These are phyloP conservation scores for Grigorovia humatica DNA, from an alignment of 805 yeast genomes.

Conservation along the genomic window DNA sequence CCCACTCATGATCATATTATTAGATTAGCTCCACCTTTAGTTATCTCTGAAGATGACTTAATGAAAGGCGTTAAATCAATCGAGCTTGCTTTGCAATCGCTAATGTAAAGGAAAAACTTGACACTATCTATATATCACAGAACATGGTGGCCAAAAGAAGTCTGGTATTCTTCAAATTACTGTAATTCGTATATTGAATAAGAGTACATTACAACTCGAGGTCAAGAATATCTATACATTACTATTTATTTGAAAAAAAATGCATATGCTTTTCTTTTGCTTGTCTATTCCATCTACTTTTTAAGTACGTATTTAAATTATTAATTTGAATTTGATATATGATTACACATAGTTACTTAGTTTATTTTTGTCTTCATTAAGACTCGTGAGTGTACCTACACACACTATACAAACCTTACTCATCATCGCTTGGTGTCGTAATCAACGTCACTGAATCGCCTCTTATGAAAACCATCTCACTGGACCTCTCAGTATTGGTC, in stretches of 20 bases:
- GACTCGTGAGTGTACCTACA: not conserved
- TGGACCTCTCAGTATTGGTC: conserved; percentile 40
- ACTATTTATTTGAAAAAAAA: not conserved
- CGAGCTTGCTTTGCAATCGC: conserved; percentile 24
- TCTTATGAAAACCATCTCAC: conserved; percentile 89
- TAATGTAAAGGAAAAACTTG: not conserved
- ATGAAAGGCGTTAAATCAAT: conserved; percentile 72
- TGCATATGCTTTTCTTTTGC: not conserved
- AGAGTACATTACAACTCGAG: too few relatives aligned
- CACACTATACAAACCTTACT: not conserved
- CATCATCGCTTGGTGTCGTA: conserved; percentile 35
- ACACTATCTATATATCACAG: too few relatives aligned
- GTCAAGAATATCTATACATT: too few relatives aligned
- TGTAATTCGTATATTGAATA: too few relatives aligned
- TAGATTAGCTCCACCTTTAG: conserved; percentile 92
- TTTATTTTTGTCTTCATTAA: not conserved
- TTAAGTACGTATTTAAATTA: not conserved
- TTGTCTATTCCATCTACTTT: too few relatives aligned
- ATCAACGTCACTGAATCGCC: conserved; percentile 95
- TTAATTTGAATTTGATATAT: not conserved
- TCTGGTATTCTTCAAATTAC: too few relatives aligned
- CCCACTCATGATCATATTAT: conserved; percentile 95
- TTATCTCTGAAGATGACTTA: conserved; percentile 79
- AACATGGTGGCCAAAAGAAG: too few relatives aligned
- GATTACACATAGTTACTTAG: not conserved